These are phyloP conservation scores for Petunia axillaris DNA, from an alignment of 257 asterid species.

Conservation along the genomic window DNA sequence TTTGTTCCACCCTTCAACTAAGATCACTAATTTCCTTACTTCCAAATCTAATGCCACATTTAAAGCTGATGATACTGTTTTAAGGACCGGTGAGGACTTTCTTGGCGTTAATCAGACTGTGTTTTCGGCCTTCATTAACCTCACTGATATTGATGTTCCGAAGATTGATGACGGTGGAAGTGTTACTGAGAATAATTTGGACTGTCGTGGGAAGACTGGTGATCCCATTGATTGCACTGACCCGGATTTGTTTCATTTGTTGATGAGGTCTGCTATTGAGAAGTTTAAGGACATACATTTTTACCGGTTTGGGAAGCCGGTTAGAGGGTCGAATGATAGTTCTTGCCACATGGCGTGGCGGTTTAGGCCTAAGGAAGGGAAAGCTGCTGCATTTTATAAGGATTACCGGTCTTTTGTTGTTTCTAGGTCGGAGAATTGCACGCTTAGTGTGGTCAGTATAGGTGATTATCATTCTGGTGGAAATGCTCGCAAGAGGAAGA, in stretches of 20 bases:
- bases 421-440: conserved; percentile 60
- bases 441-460: conserved; percentile 59
- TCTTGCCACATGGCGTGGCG: conserved; percentile 98
- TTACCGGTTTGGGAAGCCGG: conserved; percentile 81
- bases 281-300: conserved; percentile 68
- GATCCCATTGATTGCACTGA: conserved; percentile 83
- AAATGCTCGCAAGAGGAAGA: conserved; percentile 77
- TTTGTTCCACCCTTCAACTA: conserved; percentile 79
- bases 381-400: conserved; percentile 57
- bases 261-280: conserved; percentile 80
- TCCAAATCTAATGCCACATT: conserved; percentile 84
- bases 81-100: conserved; percentile 95
- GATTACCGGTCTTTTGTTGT: conserved; percentile 74
- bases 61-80: conserved; percentile 66
- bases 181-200: conserved; percentile 26
- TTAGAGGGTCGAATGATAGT: conserved; percentile 54
- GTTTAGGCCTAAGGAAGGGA: conserved; percentile 77
- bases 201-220: conserved; percentile 48
- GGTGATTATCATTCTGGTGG: conserved; percentile 90
- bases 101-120: conserved; percentile 74
- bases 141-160: conserved; percentile 73
- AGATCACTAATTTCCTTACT: conserved; percentile 70
- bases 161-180: not conserved
- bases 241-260: conserved; percentile 70
- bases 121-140: conserved; percentile 65